phyloP scores from a whole-genome alignment of 169 alveolate species.

The Eimeria maxima region DNA sequence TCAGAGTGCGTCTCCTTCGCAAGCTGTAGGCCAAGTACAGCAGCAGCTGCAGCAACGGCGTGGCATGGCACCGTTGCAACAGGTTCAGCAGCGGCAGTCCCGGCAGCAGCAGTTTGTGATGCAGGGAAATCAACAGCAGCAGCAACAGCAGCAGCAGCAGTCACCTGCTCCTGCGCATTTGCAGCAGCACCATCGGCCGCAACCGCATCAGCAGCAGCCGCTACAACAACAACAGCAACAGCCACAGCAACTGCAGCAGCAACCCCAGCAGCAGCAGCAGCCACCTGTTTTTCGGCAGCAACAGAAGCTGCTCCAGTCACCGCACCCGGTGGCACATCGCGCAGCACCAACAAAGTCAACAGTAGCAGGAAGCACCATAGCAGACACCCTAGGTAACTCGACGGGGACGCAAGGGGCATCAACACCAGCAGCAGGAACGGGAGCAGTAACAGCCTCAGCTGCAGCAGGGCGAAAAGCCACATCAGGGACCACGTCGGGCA shows the following conservation, averaged over 20 bases:
- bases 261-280: not conserved
- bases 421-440: slow-evolving; percentile 31
- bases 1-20: not conserved
- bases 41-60: slow-evolving; percentile 37
- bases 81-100: slow-evolving; percentile 41
- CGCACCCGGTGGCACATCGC: slow-evolving; percentile 17
- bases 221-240: not conserved
- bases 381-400: slow-evolving; percentile 1
- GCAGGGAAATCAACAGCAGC: slow-evolving; percentile 32
- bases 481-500: not conserved
- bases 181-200: not conserved
- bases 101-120: slow-evolving; percentile 29
- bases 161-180: not conserved
- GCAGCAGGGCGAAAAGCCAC: slow-evolving; percentile 10
- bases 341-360: not conserved
- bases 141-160: slow-evolving; percentile 28
- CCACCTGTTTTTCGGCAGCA: not conserved
- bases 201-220: slow-evolving; percentile 21
- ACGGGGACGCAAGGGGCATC: not conserved
- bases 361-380: slow-evolving; percentile 24
- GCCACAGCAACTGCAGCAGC: not conserved
- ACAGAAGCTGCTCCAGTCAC: slow-evolving; percentile 8
- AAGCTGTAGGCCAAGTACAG: not conserved
- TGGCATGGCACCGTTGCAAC: not conserved
- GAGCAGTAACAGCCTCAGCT: not conserved